Evolutionary conservation across 345 rosid species (phyloP), one percentile per base, ranked within the genome.

Genomic region (Salix purpurea): DNA sequence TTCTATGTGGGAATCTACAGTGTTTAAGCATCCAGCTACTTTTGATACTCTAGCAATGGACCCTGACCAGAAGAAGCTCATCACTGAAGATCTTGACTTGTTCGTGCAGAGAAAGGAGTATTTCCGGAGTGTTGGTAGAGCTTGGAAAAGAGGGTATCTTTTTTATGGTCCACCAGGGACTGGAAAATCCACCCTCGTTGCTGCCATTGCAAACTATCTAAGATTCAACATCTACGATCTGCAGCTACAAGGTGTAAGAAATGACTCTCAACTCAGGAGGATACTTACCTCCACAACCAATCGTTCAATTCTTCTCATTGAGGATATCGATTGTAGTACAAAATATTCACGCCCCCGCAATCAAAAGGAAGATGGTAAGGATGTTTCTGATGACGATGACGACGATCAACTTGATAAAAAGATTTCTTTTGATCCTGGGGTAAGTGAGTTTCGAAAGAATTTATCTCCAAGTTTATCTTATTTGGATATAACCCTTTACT

Each of bases 91-190:
- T 64, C 83, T 80, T 11, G 79, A 80, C 21, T 34, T 76, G 79
- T 80, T 80, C 60, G 11, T 65, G 28, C 75, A 71, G 4, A 16
- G 83, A 5, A 76, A 76, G 42, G 71, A 71, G 7, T 80, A 75
- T 14, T 80, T 80, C 58, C 76, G 58, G 76, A 71, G 62, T 7
- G 83, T 80, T 12, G 83, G 83, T 16, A 80, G 83, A 44, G 83
- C 79, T 30, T 80, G 83, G 83, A 80, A 80, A 44, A 67, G 83
- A 15, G 83, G 83, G 21, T 80, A 80, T 62, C 79, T 80, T 66
- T 68, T 80, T 9, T 71, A 76, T 13, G 83, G 83, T 1, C 83
- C 83, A 0, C 83, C 83, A 28, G 83, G 83, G 54, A 80, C 83
- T 1, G 83, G 79, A n/a, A 80, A 80, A 23, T 80, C 83, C 1